Evolutionary conservation across 2,329 filamentous ascomycete genomes (phyloP).

Genomic region (Sporothrix luriei): DNA sequence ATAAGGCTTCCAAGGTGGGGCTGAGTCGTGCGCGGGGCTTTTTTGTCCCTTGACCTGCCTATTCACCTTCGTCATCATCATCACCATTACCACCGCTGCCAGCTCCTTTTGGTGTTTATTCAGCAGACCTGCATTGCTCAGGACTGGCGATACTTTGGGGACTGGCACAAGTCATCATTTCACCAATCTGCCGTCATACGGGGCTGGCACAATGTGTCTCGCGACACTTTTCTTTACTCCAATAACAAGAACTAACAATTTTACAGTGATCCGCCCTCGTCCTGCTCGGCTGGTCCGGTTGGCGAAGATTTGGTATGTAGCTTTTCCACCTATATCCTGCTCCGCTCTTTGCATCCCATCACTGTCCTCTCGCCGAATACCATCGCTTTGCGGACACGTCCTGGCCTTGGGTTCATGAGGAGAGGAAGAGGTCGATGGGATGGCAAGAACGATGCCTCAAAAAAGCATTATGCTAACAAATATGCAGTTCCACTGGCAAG

Average conservation of each 20-base stretch:
- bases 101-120: too few relatives aligned
- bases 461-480: conserved; percentile 35
- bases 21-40: conserved; percentile 32
- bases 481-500: conserved; percentile 97
- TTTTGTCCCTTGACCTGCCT: not conserved
- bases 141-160: not conserved
- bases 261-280: conserved; percentile 90
- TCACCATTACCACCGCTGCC: conserved; percentile 32
- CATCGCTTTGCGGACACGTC: not conserved
- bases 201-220: not conserved
- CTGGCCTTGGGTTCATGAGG: not conserved
- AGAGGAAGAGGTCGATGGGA: not conserved
- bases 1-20: conserved; percentile 37
- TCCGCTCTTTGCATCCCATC: not conserved
- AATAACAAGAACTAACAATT: conserved; percentile 39
- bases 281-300: conserved; percentile 95
- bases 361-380: conserved; percentile 3
- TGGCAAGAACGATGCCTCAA: not conserved
- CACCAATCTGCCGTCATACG: not conserved
- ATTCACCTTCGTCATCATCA: conserved; percentile 3
- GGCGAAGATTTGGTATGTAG: conserved; percentile 94
- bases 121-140: not conserved
- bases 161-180: too few relatives aligned
- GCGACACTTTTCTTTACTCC: not conserved
- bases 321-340: conserved; percentile 48